Base-by-base conservation (phyloP, 306 rosid species). In the Abrus pulchellus region DNA sequence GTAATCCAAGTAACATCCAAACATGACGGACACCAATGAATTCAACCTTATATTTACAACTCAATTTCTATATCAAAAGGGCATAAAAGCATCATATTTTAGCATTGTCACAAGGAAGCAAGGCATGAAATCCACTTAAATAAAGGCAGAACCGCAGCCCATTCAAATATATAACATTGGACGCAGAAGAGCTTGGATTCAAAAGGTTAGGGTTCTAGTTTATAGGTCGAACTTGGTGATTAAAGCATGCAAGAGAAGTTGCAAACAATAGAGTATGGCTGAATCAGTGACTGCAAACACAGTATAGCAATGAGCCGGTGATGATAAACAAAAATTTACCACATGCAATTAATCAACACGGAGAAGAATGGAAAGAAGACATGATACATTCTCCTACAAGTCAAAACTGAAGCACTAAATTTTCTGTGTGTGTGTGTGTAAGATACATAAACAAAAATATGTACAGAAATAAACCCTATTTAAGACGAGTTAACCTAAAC, bases 21-120 rank as follows among this genome's bases (percentile, higher is more conserved):
- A 62, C 36, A 44, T 34, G 32, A 63, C 33, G 74, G 1, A 81
- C 62, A 44, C 13, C 20, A 75, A 80, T 33, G 41, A 75, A 28
- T 65, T 74, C 41, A 68, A 32, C 52, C 28, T 69, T 47, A 67
- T 53, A 34, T 71, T 33, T 7, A 3, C 47, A 34, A 34, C 6
- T 71, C 20, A 34, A n/a, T 71, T 71, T 52, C 76, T 53, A 52
- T 56, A 52, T 33, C 76, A 52, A 0, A 52, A 52, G 45, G 33
- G 9, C 11, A 63, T 36, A 33, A 63, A 28, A 74, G 6, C 68
- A 57, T 57, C 57, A 2, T 10, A 41, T 71, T 20, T 48, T 48
- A 52, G 40, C 5, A n/a, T 50, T 2, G 40, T 68, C 45, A 56
- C 67, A 55, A 73, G 41, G 27, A 56, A 9, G 54, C 40, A 71